Conservation (phyloP, 352 stramenopile genomes). For the Globisporangium uncinulatum region DNA sequence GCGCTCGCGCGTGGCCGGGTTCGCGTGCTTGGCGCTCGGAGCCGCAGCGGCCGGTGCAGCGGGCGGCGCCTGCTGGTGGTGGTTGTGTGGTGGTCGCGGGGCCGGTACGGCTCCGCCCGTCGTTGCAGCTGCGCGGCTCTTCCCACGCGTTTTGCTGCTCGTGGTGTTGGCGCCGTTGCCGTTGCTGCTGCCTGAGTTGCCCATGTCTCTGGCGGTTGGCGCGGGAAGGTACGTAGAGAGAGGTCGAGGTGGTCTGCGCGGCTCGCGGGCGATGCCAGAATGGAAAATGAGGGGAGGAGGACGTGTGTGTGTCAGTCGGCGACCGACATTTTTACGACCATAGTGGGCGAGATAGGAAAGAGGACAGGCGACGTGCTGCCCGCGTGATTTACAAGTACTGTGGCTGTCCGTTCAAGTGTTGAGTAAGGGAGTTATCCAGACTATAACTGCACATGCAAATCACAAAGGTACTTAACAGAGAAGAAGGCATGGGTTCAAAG, state of each 20-base stretch:
- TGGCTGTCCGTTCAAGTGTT: not conserved
- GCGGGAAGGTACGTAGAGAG: not conserved
- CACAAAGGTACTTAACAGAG: too few relatives aligned
- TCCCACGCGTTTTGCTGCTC: conserved; percentile 29
- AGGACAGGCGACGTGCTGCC: not conserved
- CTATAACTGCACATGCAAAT: not conserved
- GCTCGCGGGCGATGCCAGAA: conserved; percentile 1
- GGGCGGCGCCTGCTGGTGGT: conserved; percentile 16
- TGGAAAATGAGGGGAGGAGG: not conserved
- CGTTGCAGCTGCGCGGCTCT: conserved; percentile 22
- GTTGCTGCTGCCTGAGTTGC: conserved; percentile 64
- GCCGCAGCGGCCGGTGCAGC: conserved; percentile 6
- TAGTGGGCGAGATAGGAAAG: not conserved
- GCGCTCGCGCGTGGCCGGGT: conserved; percentile 43
- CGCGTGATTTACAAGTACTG: not conserved
- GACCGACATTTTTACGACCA: not conserved
- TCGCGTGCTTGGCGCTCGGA: conserved; percentile 19
- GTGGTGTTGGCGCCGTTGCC: conserved; percentile 13
- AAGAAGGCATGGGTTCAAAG: not conserved
- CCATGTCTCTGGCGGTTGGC: conserved; percentile 22
- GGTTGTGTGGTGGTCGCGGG: conserved; percentile 10
- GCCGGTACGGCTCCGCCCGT: conserved; percentile 6
- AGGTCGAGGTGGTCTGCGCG: not conserved
- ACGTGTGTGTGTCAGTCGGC: not conserved
- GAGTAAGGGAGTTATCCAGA: not conserved